Evolutionary conservation across 805 yeast genomes (phyloP), one percentile per base, ranked within the genome.

Genomic region (Priceomyces carsonii): DNA sequence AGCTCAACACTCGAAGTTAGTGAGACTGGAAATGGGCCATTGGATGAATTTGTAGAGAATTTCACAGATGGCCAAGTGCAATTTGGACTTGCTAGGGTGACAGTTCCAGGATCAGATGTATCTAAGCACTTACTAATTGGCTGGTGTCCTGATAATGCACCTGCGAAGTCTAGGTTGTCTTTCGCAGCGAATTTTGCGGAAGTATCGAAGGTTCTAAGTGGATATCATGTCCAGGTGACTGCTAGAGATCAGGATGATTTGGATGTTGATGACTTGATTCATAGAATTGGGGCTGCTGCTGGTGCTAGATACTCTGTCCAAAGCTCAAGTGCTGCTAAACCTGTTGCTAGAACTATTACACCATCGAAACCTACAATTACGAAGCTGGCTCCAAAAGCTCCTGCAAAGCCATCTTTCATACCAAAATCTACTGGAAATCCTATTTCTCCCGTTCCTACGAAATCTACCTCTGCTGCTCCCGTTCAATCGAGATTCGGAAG

Each of bases 131-230:
- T 91, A 20, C 69, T 93, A 31, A 71, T 93, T 24, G 98, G 97
- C 33, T 91, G 96, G 96, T 86, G 95, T 65, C 99, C 99, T 5
- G 98, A 93, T 60, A 86, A 91, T 38, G 90, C 95, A 15, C 95
- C 97, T 34, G 44, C 72, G 70, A 84, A 81, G 55, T 71, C 82
- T 18, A 76, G 88, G 50, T 75, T 86, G 29, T 80, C 89, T 1
- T 85, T 81, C 62, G 89, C 91, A 18, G 65, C 79, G 41, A 85
- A 85, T 59, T 81, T 84, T 47, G 88, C 86, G 26, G 85, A 81
- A 26, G 85, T 85, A 14, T 77, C 89, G 18, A 79, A 73, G 40
- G 69, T 79, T 14, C 71, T 85, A 52, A 72, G 73, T 47, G 95
- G 95, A 30, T 93, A 91, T 64, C 99, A 93, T 57, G 90, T 93